Percentiles rank a stretch among this genome's conserved stretches.
Evolutionary conservation across 306 rosid genomes (phyloP).

Genomic region (Vigna trinervia): DNA sequence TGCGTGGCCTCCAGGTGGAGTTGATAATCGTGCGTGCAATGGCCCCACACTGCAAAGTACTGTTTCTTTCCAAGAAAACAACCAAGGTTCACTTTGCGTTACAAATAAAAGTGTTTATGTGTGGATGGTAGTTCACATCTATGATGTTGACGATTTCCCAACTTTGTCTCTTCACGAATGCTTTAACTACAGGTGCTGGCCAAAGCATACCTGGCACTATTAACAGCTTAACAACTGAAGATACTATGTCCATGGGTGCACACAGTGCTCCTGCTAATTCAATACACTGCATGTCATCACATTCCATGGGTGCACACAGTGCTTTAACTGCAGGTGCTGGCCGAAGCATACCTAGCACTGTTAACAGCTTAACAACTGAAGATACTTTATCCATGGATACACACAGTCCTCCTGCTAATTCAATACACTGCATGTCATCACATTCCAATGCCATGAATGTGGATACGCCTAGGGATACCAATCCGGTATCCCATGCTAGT

Average conservation of each 20-base stretch:
- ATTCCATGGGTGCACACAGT: slow-evolving; percentile 15
- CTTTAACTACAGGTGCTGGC: slow-evolving; percentile 55
- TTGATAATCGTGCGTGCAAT: slow-evolving; percentile 46
- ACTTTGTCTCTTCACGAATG: slow-evolving; percentile 36
- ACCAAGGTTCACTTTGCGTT: slow-evolving; percentile 55
- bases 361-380: slow-evolving; percentile 47
- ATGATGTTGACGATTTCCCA: slow-evolving; percentile 9
- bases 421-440: slow-evolving; percentile 43
- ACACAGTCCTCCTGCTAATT: slow-evolving; percentile 54
- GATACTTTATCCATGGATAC: slow-evolving; percentile 42
- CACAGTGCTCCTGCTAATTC: slow-evolving; percentile 55
- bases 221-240: slow-evolving; percentile 48
- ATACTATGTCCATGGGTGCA: slow-evolving; percentile 41
- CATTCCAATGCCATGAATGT: slow-evolving; percentile 49
- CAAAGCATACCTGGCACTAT: slow-evolving; percentile 40
- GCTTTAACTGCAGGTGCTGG: slow-evolving; percentile 55
- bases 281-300: slow-evolving; percentile 41
- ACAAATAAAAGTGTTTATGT: neutral
- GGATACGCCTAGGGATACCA: slow-evolving; percentile 42
- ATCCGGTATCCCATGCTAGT: slow-evolving; percentile 35
- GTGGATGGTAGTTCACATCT: neutral
- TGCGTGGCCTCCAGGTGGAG: slow-evolving; percentile 75
- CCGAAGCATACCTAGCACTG: slow-evolving; percentile 42
- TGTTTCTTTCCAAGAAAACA: slow-evolving; percentile 46
- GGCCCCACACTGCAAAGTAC: slow-evolving; percentile 41